Percentiles rank a stretch among this genome's conserved stretches.
These are phyloP conservation scores for Paecilomyces sp. DNA, from an alignment of 2,329 filamentous ascomycete genomes.

Conservation along the genomic window DNA sequence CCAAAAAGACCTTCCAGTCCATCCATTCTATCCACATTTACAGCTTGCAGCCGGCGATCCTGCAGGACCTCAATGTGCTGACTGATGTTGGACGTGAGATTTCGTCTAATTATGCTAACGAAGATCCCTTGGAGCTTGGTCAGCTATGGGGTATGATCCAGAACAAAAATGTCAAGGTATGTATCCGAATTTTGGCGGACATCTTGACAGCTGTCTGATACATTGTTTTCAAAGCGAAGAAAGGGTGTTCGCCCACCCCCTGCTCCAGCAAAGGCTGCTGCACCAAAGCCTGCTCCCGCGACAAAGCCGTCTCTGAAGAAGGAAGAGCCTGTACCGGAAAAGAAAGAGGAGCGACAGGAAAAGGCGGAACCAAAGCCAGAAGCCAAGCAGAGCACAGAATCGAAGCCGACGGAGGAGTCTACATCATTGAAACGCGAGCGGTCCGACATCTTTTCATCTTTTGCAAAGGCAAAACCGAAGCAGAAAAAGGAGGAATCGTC, in stretches of 20 bases:
- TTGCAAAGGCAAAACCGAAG: slow-evolving; percentile 64
- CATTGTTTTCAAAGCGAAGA: slow-evolving; percentile 33
- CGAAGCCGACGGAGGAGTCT: slow-evolving; percentile 29
- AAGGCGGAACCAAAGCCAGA: slow-evolving; percentile 24
- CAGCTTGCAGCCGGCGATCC: slow-evolving; percentile 64
- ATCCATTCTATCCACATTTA: slow-evolving; percentile 80
- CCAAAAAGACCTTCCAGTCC: slow-evolving; percentile 61
- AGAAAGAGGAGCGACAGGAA: slow-evolving; percentile 15
- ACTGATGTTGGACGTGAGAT: slow-evolving; percentile 63
- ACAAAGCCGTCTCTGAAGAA: slow-evolving; percentile 32
- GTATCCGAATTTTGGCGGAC: not conserved
- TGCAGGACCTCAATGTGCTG: slow-evolving; percentile 66
- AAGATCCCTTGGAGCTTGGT: slow-evolving; percentile 53
- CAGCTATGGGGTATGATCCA: slow-evolving; percentile 66
- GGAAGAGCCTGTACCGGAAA: slow-evolving; percentile 11
- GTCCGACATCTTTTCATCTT: slow-evolving; percentile 69
- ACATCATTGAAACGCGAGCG: slow-evolving; percentile 51
- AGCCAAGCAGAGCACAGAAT: slow-evolving; percentile 16
- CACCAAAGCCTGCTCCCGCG: slow-evolving; percentile 22
- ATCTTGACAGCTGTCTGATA: slow-evolving; percentile 2
- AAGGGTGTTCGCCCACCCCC: slow-evolving; percentile 36
- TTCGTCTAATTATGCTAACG: slow-evolving; percentile 46
- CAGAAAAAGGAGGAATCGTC: slow-evolving; percentile 36
- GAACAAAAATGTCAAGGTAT: slow-evolving; percentile 60
- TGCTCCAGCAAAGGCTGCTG: slow-evolving; percentile 19